Percentiles rank a stretch among this genome's conserved stretches.
phyloP scores from a whole-genome alignment of 2,329 filamentous ascomycete species.

The Fusarium falciforme region DNA sequence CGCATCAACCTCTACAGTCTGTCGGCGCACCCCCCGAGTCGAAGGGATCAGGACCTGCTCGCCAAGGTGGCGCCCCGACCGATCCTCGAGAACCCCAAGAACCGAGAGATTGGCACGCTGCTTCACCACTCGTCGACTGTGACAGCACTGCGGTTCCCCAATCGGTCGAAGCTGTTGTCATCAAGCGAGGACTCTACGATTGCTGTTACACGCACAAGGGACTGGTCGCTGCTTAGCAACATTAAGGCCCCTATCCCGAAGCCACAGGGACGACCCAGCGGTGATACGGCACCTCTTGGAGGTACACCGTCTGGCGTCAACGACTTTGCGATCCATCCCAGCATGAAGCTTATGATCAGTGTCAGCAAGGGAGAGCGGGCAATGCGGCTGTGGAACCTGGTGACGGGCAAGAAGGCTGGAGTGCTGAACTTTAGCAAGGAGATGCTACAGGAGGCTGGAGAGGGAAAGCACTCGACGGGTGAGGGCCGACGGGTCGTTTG shows the following conservation, averaged over 20 bases:
- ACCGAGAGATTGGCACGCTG: conserved; percentile 87
- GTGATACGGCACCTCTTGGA: conserved; percentile 87
- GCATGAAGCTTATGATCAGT: conserved; percentile 95
- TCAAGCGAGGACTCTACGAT: conserved; percentile 92
- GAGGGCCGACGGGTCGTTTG: conserved; percentile 87
- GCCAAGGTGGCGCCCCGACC: conserved; percentile 77
- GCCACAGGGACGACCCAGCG: conserved; percentile 81
- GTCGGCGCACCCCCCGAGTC: conserved; percentile 73
- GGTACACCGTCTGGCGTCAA: conserved; percentile 90
- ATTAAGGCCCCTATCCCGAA: conserved; percentile 92
- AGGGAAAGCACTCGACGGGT: conserved; percentile 80
- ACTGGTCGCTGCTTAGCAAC: conserved; percentile 88
- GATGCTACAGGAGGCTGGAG: conserved; percentile 79
- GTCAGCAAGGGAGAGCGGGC: conserved; percentile 90
- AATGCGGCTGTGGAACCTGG: conserved; percentile 96
- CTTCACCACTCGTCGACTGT: conserved; percentile 88
- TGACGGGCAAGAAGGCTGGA: conserved; percentile 95
- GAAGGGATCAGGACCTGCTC: conserved; percentile 68
- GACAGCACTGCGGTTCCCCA: conserved; percentile 84
- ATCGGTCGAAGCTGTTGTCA: conserved; percentile 87
- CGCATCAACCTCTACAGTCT: conserved; percentile 94
- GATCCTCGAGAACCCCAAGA: conserved; percentile 85
- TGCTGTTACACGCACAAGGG: conserved; percentile 85
- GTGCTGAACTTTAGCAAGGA: conserved; percentile 86
- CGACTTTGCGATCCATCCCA: conserved; percentile 94